A percentile compares a stretch with the other conserved stretches of the same genome.
Conservation (phyloP, 345 rosid genomes). For the Corchorus capsularis region DNA sequence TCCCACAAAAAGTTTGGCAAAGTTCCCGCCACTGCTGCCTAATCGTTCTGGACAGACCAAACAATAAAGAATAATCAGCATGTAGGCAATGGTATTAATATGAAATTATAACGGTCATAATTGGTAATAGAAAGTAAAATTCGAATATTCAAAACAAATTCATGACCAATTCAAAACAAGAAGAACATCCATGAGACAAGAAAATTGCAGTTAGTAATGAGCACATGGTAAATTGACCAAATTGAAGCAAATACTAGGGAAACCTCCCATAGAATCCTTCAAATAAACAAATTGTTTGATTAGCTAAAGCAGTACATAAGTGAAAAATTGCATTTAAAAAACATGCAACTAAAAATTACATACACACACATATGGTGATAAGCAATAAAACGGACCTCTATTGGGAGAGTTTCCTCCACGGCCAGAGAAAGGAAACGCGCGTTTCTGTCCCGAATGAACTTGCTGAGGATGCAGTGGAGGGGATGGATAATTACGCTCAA, state of each 20-base stretch:
- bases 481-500: slow-evolving; percentile 32
- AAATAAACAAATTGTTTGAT: not conserved
- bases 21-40: slow-evolving; percentile 48
- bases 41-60: slow-evolving; percentile 43
- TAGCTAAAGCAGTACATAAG: not conserved
- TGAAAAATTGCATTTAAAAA: not conserved
- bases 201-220: too few relatives aligned
- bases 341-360: not conserved
- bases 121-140: too few relatives aligned
- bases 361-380: too few relatives aligned
- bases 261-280: not conserved
- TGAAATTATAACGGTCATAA: too few relatives aligned
- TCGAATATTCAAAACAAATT: too few relatives aligned
- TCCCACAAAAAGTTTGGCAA: slow-evolving; percentile 96
- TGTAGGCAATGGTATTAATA: too few relatives aligned
- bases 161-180: too few relatives aligned
- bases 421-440: slow-evolving; percentile 48
- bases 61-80: not conserved
- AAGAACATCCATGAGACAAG: too few relatives aligned
- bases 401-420: slow-evolving; percentile 52
- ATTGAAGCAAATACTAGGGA: not conserved
- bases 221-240: not conserved
- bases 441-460: slow-evolving; percentile 63
- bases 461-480: slow-evolving; percentile 30
- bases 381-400: slow-evolving; percentile 18